Base-by-base conservation (phyloP, 2,329 filamentous ascomycete genomes). In the Cytospora schulzeri region DNA sequence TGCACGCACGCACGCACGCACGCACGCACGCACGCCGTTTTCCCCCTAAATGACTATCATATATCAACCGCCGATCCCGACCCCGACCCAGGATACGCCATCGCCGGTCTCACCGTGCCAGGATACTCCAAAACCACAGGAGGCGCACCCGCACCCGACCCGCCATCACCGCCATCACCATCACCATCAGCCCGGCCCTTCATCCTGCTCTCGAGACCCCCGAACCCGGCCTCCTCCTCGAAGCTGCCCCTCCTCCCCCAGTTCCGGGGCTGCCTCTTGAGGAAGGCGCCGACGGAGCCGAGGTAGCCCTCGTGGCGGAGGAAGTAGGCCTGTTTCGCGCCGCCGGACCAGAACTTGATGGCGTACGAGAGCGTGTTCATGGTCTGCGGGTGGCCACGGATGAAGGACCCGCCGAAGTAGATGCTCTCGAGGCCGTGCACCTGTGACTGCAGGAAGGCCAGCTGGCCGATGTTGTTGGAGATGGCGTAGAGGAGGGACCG, bases 361-460 rank as follows among this genome's bases (percentile, higher is more conserved):
- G 94, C 95, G 74, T 97, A 99, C 62, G 91, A 93, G 12, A 99
- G 82, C 0, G 95, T 98, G 77, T 98, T 96, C 87, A 99, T 99
- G 15, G 95, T 99, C 79, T 98, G 95, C 19, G 91, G 88, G 76
- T 99, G 95, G 50, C 95, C 95, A 51, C 95, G 89, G 74, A 99
- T 98, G 75, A 98, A 99, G 8, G 91, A 95, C 28, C 95, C 95
- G 26, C 95, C 95, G 77, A 99, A 99, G 80, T 99, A 99, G 67
- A 99, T 98, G 73, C 94, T 88, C 68, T 91, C 90, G 29, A 98
- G 82, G 54, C 90, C 86, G 78, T 99, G 94, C 73, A 97, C 95
- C 75, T 97, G 93, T 7, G 92, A 95, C 75, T 98, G 95, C n/a
- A 99, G 83, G 76, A 95, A 97, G 52, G 95, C 93, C 71, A 99